Evolutionary conservation across 352 stramenopile genomes (phyloP).

Genomic region (Phytophthora citrophthora): DNA sequence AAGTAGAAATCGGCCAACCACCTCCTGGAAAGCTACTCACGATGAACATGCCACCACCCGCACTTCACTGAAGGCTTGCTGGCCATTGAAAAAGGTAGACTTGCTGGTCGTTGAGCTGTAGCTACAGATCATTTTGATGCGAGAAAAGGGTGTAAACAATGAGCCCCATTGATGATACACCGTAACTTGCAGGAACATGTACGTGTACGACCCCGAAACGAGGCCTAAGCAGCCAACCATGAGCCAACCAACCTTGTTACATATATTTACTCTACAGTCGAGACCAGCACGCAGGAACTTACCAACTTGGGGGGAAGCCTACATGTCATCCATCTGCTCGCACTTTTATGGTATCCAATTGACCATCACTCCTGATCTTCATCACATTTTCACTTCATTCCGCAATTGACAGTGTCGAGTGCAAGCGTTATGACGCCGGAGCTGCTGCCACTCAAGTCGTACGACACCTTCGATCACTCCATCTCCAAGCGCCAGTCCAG

Average conservation of each 20-base stretch:
- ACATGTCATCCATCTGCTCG: background rate
- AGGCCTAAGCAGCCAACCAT: too few relatives aligned
- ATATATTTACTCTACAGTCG: too few relatives aligned
- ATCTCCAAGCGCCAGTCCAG: slow-evolving; percentile 15
- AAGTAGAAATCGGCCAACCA: background rate
- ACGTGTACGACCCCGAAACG: too few relatives aligned
- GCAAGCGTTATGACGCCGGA: slow-evolving; percentile 11
- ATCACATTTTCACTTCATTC: slow-evolving; percentile 4
- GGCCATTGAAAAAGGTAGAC: too few relatives aligned
- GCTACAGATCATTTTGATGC: background rate
- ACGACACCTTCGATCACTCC: slow-evolving; percentile 40
- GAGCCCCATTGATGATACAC: background rate
- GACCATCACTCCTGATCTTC: slow-evolving; percentile 19
- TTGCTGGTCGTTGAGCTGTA: background rate
- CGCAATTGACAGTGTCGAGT: background rate
- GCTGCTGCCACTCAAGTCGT: slow-evolving; percentile 30
- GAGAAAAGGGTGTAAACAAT: background rate
- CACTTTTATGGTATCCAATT: background rate
- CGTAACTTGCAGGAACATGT: background rate
- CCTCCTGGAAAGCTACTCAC: background rate
- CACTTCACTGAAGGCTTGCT: too few relatives aligned
- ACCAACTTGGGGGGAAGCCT: background rate
- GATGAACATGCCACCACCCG: background rate
- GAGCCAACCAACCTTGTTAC: too few relatives aligned
- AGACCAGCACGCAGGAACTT: background rate